A percentile compares a stretch with the other conserved stretches of the same genome.
Evolutionary conservation across 768 basidiomycete species (phyloP).

Genomic region (Termitomyces bulborhizus): DNA sequence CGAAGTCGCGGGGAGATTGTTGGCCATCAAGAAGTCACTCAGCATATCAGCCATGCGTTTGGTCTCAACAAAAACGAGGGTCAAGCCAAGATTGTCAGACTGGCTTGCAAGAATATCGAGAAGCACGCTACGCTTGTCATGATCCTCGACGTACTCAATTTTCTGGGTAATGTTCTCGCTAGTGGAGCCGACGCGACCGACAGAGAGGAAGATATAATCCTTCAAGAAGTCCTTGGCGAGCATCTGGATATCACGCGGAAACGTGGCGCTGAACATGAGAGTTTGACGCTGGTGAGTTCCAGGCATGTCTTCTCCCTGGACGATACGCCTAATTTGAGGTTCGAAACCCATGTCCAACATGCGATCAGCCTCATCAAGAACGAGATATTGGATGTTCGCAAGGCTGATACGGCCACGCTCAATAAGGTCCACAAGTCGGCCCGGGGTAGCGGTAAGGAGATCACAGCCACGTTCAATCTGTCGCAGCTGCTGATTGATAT

Average conservation of each 20-base stretch:
- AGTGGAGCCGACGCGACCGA: conserved; percentile 96
- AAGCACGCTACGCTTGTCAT: conserved; percentile 93
- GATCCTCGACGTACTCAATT: conserved; percentile 96
- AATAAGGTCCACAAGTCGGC: conserved; percentile 96
- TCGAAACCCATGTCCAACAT: conserved; percentile 99
- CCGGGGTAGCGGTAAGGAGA: conserved; percentile 92
- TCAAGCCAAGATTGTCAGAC: conserved; percentile 61
- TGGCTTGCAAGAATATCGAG: conserved; percentile 90
- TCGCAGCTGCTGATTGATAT: conserved; percentile 93
- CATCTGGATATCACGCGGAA: conserved; percentile 98
- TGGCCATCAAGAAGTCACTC: conserved; percentile 87
- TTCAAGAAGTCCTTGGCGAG: conserved; percentile 95
- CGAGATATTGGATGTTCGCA: conserved; percentile 94
- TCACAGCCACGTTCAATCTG: conserved; percentile 96
- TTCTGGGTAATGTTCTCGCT: conserved; percentile 99
- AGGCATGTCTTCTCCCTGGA: conserved; percentile 99
- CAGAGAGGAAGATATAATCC: conserved; percentile 98
- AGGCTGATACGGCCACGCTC: conserved; percentile 97
- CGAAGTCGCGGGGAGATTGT: conserved; percentile 85
- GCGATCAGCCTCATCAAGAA: conserved; percentile 98
- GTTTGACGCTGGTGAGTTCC: conserved; percentile 87
- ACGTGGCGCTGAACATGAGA: conserved; percentile 99
- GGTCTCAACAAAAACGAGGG: conserved; percentile 97
- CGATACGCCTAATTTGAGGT: conserved; percentile 97
- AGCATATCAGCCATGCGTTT: conserved; percentile 99